Conservation (phyloP, 805 yeast genomes). For the Citeromyces matritensis region DNA sequence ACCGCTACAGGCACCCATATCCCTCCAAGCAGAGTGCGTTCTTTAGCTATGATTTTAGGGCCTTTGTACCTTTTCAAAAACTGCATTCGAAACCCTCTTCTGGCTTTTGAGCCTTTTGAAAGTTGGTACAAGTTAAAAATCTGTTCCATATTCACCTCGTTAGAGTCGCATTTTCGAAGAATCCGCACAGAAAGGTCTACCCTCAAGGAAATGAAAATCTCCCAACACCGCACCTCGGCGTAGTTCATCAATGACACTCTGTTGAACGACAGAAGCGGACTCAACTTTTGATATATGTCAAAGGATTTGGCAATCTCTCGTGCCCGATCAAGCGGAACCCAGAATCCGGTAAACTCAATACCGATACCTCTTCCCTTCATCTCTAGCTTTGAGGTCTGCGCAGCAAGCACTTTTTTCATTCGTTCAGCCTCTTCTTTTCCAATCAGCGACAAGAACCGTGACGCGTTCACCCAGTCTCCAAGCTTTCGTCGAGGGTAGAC, state of each 20-base stretch:
- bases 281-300: slow-evolving; percentile 5
- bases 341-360: slow-evolving; percentile 6
- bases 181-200: slow-evolving; percentile 9
- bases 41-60: slow-evolving; percentile 6
- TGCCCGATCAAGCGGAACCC: slow-evolving; percentile 10
- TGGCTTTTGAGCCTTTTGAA: slow-evolving; percentile 4
- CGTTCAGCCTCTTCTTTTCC: slow-evolving; percentile 1
- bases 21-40: slow-evolving; percentile 13
- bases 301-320: slow-evolving; percentile 7
- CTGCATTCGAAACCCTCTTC: slow-evolving; percentile 5
- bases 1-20: slow-evolving; percentile 9
- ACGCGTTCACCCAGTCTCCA: slow-evolving; percentile 10
- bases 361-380: slow-evolving; percentile 1
- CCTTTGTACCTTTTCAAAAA: slow-evolving; percentile 5
- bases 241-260: slow-evolving; percentile 10
- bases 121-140: slow-evolving; percentile 8
- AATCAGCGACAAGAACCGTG: slow-evolving; percentile 2
- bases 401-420: not conserved
- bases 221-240: slow-evolving; percentile 10
- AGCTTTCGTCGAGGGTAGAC: slow-evolving; percentile 7
- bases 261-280: slow-evolving; percentile 10
- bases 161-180: slow-evolving; percentile 7
- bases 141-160: slow-evolving; percentile 10
- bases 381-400: not conserved
- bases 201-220: slow-evolving; percentile 8